phyloP scores from a whole-genome alignment of 192 early-diverging fungal genomes.

The Backusella luteola region DNA sequence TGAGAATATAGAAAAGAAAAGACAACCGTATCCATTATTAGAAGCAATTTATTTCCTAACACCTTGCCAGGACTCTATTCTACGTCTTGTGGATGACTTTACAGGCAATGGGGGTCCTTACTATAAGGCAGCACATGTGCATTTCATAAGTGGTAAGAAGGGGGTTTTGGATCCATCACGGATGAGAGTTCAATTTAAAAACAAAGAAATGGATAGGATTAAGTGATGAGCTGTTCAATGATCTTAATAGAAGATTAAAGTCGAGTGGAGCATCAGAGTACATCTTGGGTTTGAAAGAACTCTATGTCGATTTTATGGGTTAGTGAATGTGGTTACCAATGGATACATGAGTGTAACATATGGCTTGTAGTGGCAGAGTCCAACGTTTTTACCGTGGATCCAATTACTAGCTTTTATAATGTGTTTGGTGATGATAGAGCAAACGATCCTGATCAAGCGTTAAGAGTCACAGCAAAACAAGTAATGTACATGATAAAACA shows the following conservation, averaged over 20 bases:
- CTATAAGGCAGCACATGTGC: constrained; percentile 60
- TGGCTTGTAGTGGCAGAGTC: constrained; percentile 29
- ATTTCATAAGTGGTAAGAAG: constrained; percentile 53
- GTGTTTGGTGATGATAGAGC: constrained; percentile 60
- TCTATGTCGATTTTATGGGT: constrained; percentile 84
- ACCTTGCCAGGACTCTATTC: constrained; percentile 54
- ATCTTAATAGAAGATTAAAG: constrained; percentile 46
- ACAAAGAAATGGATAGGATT: constrained; percentile 46
- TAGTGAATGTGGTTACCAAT: constrained; percentile 7
- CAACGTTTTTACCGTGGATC: constrained; percentile 64
- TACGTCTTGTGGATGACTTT: constrained; percentile 60
- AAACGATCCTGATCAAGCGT: not conserved
- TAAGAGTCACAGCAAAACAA: constrained; percentile 20
- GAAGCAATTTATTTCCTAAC: constrained; percentile 64
- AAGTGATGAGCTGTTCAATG: constrained; percentile 58
- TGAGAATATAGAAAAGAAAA: constrained; percentile 56
- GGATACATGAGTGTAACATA: not conserved
- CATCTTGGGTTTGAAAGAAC: constrained; percentile 65
- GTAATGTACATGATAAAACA: not conserved
- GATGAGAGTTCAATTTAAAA: not conserved
- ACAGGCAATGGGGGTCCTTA: constrained; percentile 37
- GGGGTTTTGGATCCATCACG: not conserved
- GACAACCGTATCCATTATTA: constrained; percentile 57
- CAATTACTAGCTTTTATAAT: constrained; percentile 59
- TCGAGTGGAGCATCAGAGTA: constrained; percentile 50